Evolutionary conservation across 345 rosid genomes (phyloP), one percentile per base, ranked within the genome.

Genomic region (Acer campestre): DNA sequence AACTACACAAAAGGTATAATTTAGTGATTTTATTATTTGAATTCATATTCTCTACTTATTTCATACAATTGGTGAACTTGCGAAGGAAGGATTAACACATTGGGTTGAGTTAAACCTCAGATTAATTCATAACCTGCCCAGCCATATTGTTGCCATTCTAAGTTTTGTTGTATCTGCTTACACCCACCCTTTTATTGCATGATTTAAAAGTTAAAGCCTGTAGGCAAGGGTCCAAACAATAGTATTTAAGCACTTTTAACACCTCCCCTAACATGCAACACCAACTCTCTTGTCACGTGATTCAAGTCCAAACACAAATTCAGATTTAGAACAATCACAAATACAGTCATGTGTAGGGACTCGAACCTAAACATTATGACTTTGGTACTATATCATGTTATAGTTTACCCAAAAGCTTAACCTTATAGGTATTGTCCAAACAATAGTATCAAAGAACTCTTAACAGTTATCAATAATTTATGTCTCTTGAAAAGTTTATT

Each of bases 1-100:
- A 75, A 80, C 82, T 75, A 29, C 77, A 44, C 61, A 81, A 70
- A 83, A 86, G 98, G 98, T 93, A 84, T 22, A 70, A 16, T 38
- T 81, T 71, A 53, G 35, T 46, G 5, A 2, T 31, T 71, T 58
- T 40, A 8, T 71, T n/a, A 42, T 61, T 73, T 73, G 27, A 13
- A 25, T 44, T 62, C 64, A 38, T 25, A 16, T 62, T 17, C 10
- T 11, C 58, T 14, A 31, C 56, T 42, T n/a, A 61, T 61, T 73
- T 20, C 56, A 23, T 14, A 17, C 22, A 62, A 27, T 38, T 20
- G 59, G 10, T 70, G 55, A 38, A 35, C 49, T 55, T 17, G 48
- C 3, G 25, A 17, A 51, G 17, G 48, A 38, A 18, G 42, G 23
- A 51, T 17, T 17, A 18, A 62, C 56, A 7, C 31, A 42, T 62